A percentile compares a stretch with the other conserved stretches of the same genome.
Evolutionary conservation across 768 basidiomycete genomes (phyloP).

Genomic region (Collybia mongolica): DNA sequence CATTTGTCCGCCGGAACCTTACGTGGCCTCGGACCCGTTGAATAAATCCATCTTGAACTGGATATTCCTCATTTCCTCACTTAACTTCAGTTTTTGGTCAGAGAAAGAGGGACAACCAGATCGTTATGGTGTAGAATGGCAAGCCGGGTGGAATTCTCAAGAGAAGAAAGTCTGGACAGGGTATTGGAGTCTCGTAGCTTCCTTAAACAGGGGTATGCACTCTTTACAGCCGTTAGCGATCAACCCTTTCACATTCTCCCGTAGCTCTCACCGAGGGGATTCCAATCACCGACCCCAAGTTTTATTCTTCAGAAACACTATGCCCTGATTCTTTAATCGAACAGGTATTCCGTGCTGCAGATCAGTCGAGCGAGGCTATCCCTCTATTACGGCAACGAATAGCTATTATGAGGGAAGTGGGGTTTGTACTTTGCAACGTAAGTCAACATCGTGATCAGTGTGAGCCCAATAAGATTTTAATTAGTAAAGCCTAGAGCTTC

Average conservation of each 20-base stretch:
- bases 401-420: slow-evolving; percentile 75
- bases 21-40: slow-evolving; percentile 47
- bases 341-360: slow-evolving; percentile 63
- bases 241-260: slow-evolving; percentile 1
- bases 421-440: slow-evolving; percentile 68
- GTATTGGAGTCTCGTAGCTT: slow-evolving; percentile 86
- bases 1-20: slow-evolving; percentile 67
- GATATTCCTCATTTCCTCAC: slow-evolving; percentile 84
- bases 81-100: slow-evolving; percentile 93
- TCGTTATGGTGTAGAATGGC: slow-evolving; percentile 81
- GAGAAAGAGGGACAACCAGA: slow-evolving; percentile 55
- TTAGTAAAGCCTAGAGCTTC: slow-evolving; percentile 43
- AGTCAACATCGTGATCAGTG: slow-evolving; percentile 18
- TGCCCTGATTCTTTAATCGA: slow-evolving; percentile 74
- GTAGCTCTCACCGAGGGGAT: slow-evolving; percentile 72
- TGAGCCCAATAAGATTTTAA: too few species aligned
- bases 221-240: slow-evolving; percentile 4
- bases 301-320: slow-evolving; percentile 67
- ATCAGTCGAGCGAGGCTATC: slow-evolving; percentile 58
- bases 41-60: slow-evolving; percentile 69
- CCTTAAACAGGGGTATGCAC: slow-evolving; percentile 69
- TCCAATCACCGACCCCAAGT: slow-evolving; percentile 75
- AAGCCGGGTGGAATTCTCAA: slow-evolving; percentile 58
- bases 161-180: slow-evolving; percentile 65
- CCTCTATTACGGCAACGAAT: slow-evolving; percentile 75